Evolutionary conservation across 2,329 filamentous ascomycete species (phyloP).

Genomic region (Hymenotorrendiella dingleyae): DNA sequence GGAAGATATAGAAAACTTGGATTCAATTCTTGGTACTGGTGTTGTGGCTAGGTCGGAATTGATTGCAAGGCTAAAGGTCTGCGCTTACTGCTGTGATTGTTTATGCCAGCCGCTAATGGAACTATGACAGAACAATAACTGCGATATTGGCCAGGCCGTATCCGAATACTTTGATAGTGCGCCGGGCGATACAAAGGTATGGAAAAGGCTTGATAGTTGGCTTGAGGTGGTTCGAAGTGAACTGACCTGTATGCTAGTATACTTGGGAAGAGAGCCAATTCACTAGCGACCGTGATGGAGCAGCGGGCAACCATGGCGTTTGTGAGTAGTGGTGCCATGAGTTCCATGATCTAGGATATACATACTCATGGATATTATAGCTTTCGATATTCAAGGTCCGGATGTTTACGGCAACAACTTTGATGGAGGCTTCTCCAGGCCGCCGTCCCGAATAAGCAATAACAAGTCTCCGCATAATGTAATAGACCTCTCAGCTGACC

Average conservation of each 20-base stretch:
- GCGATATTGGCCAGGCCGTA: slow-evolving; percentile 43
- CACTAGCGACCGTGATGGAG: slow-evolving; percentile 46
- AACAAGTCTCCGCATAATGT: slow-evolving; percentile 51
- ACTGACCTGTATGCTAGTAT: slow-evolving; percentile 33
- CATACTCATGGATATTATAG: slow-evolving; percentile 30
- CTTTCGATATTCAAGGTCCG: slow-evolving; percentile 51
- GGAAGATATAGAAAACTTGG: slow-evolving; percentile 19
- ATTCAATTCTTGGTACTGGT: slow-evolving; percentile 11
- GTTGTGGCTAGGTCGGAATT: slow-evolving; percentile 17
- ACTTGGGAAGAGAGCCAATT: slow-evolving; percentile 53
- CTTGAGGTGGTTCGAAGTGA: neutral
- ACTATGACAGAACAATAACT: slow-evolving; percentile 36
- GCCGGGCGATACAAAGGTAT: slow-evolving; percentile 33
- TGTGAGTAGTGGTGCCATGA: too few species aligned
- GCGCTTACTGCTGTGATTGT: neutral
- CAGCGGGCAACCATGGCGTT: slow-evolving; percentile 37
- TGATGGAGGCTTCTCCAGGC: slow-evolving; percentile 42
- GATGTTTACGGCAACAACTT: slow-evolving; percentile 39
- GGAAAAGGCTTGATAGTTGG: too few species aligned
- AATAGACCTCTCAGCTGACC: slow-evolving; percentile 41
- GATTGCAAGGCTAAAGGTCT: slow-evolving; percentile 25
- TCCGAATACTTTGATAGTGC: slow-evolving; percentile 43
- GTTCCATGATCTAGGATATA: too few species aligned
- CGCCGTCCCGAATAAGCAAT: slow-evolving; percentile 52
- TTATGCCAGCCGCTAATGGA: slow-evolving; percentile 13